A percentile compares a stretch with the other conserved stretches of the same genome.
These are phyloP conservation scores for Pleurotus djamor DNA, from an alignment of 768 basidiomycete species.

Conservation along the genomic window DNA sequence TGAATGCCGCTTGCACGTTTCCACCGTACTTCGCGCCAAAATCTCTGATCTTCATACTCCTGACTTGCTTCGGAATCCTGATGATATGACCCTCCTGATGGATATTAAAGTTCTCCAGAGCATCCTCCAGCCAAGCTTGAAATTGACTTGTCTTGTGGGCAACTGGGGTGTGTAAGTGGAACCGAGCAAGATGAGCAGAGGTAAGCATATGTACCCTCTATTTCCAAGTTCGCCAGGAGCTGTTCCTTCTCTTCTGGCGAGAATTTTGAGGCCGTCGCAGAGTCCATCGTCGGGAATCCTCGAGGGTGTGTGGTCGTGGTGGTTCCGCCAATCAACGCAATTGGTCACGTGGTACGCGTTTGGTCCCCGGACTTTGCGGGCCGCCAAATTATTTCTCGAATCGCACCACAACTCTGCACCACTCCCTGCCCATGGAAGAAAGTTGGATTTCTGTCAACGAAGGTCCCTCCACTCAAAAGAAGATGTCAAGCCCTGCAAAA, in stretches of 20 bases:
- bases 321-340: conserved; percentile 9
- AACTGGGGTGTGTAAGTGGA: conserved; percentile 36
- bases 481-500: conserved; percentile 16
- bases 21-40: conserved; percentile 79
- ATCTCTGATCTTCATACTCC: conserved; percentile 70
- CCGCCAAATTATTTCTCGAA: conserved; percentile 8
- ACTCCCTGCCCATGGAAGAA: background rate
- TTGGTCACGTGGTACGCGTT: conserved; percentile 40
- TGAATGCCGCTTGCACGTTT: conserved; percentile 67
- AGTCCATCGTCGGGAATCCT: conserved; percentile 4
- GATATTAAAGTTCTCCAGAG: conserved; percentile 70
- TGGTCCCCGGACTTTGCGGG: background rate
- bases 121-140: conserved; percentile 71
- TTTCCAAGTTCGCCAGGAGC: conserved; percentile 73
- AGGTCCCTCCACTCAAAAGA: conserved; percentile 7
- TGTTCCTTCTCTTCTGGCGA: conserved; percentile 73
- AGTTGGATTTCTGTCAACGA: conserved; percentile 5
- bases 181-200: background rate
- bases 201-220: conserved; percentile 56
- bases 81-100: conserved; percentile 75
- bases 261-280: conserved; percentile 25
- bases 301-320: conserved; percentile 6
- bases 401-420: background rate
- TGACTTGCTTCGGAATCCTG: conserved; percentile 73
- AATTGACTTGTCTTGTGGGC: conserved; percentile 74